Conservation (phyloP, 345 rosid species). For the Eucalyptus curtisii region DNA sequence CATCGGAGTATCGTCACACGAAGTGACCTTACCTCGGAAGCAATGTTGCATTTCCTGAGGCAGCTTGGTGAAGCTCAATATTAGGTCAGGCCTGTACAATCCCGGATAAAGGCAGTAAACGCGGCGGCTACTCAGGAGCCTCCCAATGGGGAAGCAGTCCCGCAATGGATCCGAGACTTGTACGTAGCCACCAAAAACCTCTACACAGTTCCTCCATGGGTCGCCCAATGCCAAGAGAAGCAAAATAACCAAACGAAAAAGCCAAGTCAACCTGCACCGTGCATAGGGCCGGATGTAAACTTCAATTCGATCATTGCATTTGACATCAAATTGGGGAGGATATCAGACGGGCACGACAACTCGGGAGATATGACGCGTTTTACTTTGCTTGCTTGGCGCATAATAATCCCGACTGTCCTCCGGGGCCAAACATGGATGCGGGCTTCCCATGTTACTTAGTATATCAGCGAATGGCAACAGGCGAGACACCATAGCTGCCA, state of each 20-base stretch:
- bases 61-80: slow-evolving; percentile 10
- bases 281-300: slow-evolving; percentile 17
- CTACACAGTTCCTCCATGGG: slow-evolving; percentile 19
- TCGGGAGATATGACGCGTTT: slow-evolving; percentile 27
- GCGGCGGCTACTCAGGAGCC: slow-evolving; percentile 30
- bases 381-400: slow-evolving; percentile 22
- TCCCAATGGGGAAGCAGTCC: slow-evolving; percentile 47
- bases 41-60: slow-evolving; percentile 28
- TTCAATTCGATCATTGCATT: slow-evolving; percentile 19
- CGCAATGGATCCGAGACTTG: slow-evolving; percentile 13
- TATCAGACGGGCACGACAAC: slow-evolving; percentile 18
- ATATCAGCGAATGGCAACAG: background rate
- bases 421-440: slow-evolving; percentile 32
- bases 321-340: slow-evolving; percentile 10
- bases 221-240: slow-evolving; percentile 13
- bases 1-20: slow-evolving; percentile 26
- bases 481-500: slow-evolving; percentile 8
- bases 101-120: background rate
- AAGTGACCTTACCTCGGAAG: slow-evolving; percentile 7
- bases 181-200: slow-evolving; percentile 33
- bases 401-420: slow-evolving; percentile 29
- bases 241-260: slow-evolving; percentile 22
- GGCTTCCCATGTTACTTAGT: slow-evolving; percentile 16
- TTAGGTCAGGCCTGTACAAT: background rate
- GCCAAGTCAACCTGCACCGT: slow-evolving; percentile 23